phyloP scores from a whole-genome alignment of 495 filamentous ascomycete species.

The Tuber melanosporum region DNA sequence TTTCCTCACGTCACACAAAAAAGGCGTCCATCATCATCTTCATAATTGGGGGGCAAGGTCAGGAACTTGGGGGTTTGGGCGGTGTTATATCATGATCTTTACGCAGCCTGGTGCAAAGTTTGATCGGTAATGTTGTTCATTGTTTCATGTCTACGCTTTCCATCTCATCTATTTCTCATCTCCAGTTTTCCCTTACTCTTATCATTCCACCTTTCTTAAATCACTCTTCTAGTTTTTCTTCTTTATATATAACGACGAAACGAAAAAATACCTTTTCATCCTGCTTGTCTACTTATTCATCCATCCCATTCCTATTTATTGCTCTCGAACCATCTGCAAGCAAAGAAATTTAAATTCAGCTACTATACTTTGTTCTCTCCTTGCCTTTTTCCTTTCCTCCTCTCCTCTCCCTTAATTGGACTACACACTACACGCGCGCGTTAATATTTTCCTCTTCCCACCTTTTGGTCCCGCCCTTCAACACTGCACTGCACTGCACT shows the following conservation, averaged over 20 bases:
- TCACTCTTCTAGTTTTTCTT: neutral
- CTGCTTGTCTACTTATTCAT: constrained; percentile 26
- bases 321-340: constrained; percentile 6
- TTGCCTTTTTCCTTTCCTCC: neutral
- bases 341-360: neutral
- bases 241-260: constrained; percentile 37
- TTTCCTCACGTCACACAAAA: constrained; percentile 2
- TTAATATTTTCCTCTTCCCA: constrained; percentile 4
- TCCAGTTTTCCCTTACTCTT: neutral
- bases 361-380: neutral
- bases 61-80: neutral
- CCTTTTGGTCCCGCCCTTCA: neutral
- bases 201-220: neutral
- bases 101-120: constrained; percentile 39
- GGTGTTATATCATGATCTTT: constrained; percentile 27
- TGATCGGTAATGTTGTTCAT: constrained; percentile 38
- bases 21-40: constrained; percentile 6
- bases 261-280: constrained; percentile 36
- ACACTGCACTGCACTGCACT: neutral
- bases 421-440: neutral
- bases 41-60: neutral
- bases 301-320: constrained; percentile 26
- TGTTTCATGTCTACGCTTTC: constrained; percentile 2
- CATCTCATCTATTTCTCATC: constrained; percentile 3
- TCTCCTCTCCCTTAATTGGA: neutral